A percentile compares a stretch with the other conserved stretches of the same genome.
phyloP scores from a whole-genome alignment of 2,329 filamentous ascomycete species.

The Sarocladiaceae sp. region DNA sequence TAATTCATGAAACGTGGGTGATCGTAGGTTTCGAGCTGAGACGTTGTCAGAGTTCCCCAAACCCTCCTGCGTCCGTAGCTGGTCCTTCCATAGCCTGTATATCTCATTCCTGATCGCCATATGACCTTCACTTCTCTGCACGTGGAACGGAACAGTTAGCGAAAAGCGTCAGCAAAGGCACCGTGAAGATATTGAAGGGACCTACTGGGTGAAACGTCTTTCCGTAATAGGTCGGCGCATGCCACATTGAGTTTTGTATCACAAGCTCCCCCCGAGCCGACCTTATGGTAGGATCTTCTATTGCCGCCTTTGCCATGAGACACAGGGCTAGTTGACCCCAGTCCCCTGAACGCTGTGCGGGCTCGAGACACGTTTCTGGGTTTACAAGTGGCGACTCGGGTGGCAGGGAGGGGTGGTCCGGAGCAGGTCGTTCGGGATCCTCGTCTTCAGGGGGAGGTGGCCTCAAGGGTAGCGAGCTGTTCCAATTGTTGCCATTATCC shows the following conservation, averaged over 20 bases:
- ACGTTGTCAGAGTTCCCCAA: background rate
- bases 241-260: conserved; percentile 34
- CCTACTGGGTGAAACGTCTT: conserved; percentile 39
- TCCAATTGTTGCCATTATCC: conserved; percentile 27
- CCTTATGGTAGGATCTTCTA: conserved; percentile 27
- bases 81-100: conserved; percentile 12
- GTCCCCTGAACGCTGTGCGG: conserved; percentile 29
- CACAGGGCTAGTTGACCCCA: conserved; percentile 38
- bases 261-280: conserved; percentile 19
- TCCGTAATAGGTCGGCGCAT: conserved; percentile 39
- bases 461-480: conserved; percentile 6
- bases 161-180: background rate
- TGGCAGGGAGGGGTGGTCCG: conserved; percentile 20
- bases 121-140: conserved; percentile 14
- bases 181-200: background rate
- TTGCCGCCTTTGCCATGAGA: conserved; percentile 35
- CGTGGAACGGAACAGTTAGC: background rate
- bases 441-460: conserved; percentile 3
- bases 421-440: background rate
- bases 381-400: conserved; percentile 28
- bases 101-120: conserved; percentile 15
- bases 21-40: too few relatives aligned
- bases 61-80: background rate
- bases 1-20: too few relatives aligned
- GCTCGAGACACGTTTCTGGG: conserved; percentile 27